Conservation (phyloP, 2,329 filamentous ascomycete species). For the Raffaelea deltoideospora region DNA sequence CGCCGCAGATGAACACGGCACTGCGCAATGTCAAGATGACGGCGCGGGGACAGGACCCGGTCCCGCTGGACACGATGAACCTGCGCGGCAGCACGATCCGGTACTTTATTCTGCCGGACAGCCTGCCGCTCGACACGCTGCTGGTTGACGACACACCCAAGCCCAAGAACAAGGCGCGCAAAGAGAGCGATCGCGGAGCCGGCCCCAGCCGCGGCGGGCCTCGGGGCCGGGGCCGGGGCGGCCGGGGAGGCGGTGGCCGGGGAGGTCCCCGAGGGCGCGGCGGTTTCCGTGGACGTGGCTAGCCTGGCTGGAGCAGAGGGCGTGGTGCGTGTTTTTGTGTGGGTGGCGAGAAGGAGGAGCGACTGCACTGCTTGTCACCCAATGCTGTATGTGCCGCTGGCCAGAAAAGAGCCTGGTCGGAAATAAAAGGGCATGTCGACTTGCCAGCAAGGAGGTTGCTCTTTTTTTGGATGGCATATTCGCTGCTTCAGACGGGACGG, state of each 20-base stretch:
- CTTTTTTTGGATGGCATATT: no score
- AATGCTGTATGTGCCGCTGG: no score
- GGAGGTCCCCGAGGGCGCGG: slow-evolving; percentile 5
- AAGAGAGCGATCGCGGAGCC: slow-evolving; percentile 56
- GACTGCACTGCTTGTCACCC: no score
- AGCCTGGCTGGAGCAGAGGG: neutral
- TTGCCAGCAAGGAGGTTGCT: no score
- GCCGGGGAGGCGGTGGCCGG: slow-evolving; percentile 8
- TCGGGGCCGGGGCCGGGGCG: slow-evolving; percentile 19
- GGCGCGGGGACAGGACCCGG: slow-evolving; percentile 68
- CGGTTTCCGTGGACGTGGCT: slow-evolving; percentile 8
- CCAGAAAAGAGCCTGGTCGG: no score
- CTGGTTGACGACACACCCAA: slow-evolving; percentile 94
- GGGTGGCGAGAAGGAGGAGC: neutral
- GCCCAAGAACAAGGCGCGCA: slow-evolving; percentile 98
- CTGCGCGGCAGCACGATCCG: slow-evolving; percentile 91
- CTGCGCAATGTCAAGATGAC: slow-evolving; percentile 97
- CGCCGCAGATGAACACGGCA: slow-evolving; percentile 96
- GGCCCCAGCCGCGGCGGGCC: slow-evolving; percentile 24
- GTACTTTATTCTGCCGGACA: slow-evolving; percentile 94
- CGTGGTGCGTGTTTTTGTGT: neutral
- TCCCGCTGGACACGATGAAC: slow-evolving; percentile 88
- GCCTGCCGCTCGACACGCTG: slow-evolving; percentile 83
- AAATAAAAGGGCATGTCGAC: no score
- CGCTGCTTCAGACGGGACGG: no score